Percentiles rank a stretch among this genome's conserved stretches.
These are phyloP conservation scores for Massospora cicadina DNA, from an alignment of 371 early-diverging fungal species.

Conservation along the genomic window DNA sequence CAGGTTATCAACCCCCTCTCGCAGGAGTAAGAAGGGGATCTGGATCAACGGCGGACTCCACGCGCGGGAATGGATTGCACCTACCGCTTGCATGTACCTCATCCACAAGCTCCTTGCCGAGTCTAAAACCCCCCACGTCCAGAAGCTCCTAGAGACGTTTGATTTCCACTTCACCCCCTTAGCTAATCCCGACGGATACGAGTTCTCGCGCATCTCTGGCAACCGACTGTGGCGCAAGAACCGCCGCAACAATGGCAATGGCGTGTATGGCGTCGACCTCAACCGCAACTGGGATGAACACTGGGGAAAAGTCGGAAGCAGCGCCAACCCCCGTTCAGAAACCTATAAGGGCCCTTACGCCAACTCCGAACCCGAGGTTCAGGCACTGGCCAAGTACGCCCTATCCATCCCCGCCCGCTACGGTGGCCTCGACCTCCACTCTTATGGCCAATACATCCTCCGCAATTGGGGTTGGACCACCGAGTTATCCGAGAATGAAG, in stretches of 20 bases:
- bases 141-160: slow-evolving; percentile 17
- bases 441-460: slow-evolving; percentile 26
- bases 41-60: slow-evolving; percentile 4
- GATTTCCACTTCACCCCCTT: slow-evolving; percentile 33
- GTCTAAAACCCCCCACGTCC: background rate
- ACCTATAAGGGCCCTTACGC: slow-evolving; percentile 33
- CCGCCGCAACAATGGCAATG: slow-evolving; percentile 17
- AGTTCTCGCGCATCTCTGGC: slow-evolving; percentile 22
- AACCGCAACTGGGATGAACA: slow-evolving; percentile 34
- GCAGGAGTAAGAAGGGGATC: slow-evolving; percentile 1
- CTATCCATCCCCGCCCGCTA: slow-evolving; percentile 22
- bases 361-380: slow-evolving; percentile 32
- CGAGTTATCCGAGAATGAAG: slow-evolving; percentile 15
- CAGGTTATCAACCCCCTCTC: background rate
- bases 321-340: slow-evolving; percentile 24
- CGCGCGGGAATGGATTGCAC: slow-evolving; percentile 12
- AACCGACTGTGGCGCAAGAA: slow-evolving; percentile 43
- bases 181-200: slow-evolving; percentile 42
- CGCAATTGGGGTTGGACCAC: slow-evolving; percentile 27
- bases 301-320: slow-evolving; percentile 34
- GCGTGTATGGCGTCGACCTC: slow-evolving; percentile 21
- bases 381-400: slow-evolving; percentile 27
- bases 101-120: slow-evolving; percentile 4
- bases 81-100: slow-evolving; percentile 6
- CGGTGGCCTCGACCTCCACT: slow-evolving; percentile 38